Conservation (phyloP, 2,329 filamentous ascomycete species). For the Septoria linicola region DNA sequence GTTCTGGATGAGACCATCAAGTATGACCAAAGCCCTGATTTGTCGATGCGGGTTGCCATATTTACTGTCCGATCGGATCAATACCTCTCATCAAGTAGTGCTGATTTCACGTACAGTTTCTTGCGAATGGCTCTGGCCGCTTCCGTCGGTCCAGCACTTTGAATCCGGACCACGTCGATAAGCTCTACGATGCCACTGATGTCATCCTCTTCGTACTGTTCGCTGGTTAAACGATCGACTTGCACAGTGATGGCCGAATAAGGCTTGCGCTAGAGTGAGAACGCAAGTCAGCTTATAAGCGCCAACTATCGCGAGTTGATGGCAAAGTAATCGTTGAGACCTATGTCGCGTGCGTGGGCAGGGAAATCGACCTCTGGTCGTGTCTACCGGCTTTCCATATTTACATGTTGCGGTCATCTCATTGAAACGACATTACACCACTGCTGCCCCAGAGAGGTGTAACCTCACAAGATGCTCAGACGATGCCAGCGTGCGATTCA, state of each 20-base stretch:
- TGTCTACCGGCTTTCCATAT: no score
- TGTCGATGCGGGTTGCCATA: constrained; percentile 95
- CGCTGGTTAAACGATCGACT: constrained; percentile 85
- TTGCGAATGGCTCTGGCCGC: constrained; percentile 90
- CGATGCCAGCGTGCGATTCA: no score
- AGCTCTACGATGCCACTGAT: constrained; percentile 88
- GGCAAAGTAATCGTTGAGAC: not conserved
- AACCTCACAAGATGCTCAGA: no score
- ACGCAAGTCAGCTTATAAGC: not conserved
- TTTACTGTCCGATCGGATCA: constrained; percentile 60
- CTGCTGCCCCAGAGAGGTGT: no score
- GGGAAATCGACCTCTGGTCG: no score
- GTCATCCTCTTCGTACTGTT: constrained; percentile 87
- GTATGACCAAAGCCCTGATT: constrained; percentile 78
- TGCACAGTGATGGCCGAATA: constrained; percentile 92
- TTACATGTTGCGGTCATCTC: no score
- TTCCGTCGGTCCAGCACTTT: constrained; percentile 81
- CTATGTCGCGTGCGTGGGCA: not conserved
- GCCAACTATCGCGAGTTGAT: no score
- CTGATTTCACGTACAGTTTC: constrained; percentile 65
- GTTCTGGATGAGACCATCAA: constrained; percentile 94
- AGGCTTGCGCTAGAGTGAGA: constrained; percentile 63
- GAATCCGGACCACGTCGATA: constrained; percentile 88
- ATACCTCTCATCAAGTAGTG: not conserved
- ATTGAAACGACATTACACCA: no score